Conservation (phyloP, 2,329 filamentous ascomycete genomes). For the Tolypocladium amazonense region DNA sequence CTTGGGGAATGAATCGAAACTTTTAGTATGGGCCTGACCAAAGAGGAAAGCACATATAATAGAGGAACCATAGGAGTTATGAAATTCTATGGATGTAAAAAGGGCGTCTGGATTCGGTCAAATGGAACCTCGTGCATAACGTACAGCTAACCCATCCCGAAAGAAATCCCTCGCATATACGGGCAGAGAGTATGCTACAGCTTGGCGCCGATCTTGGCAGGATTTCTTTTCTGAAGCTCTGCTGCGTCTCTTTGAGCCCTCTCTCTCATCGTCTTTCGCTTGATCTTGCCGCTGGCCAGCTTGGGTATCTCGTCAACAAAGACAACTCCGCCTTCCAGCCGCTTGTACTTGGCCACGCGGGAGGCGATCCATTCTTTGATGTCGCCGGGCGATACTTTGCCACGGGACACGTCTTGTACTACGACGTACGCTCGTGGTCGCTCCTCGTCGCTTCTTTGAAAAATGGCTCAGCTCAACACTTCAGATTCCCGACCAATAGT, state of each 20-base stretch:
- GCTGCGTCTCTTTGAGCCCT: not conserved
- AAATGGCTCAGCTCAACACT: not conserved
- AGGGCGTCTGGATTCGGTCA: no score
- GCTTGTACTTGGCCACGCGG: slow-evolving; percentile 41
- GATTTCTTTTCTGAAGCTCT: not conserved
- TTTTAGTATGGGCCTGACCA: no score
- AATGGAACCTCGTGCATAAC: not conserved
- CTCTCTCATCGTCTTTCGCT: slow-evolving; percentile 27
- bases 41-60: no score
- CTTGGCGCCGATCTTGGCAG: not conserved
- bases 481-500: no score
- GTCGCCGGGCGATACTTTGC: not conserved
- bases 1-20: no score
- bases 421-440: not conserved
- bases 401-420: not conserved
- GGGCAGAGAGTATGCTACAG: not conserved
- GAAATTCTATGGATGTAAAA: no score
- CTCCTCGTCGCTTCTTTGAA: not conserved
- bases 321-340: slow-evolving; percentile 37
- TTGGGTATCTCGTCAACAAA: slow-evolving; percentile 48
- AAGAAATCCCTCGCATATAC: not conserved
- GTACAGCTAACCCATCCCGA: not conserved
- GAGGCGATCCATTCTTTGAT: slow-evolving; percentile 24
- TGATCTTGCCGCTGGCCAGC: slow-evolving; percentile 46
- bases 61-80: no score